A percentile compares a stretch with the other conserved stretches of the same genome.
Conservation (phyloP, 768 basidiomycete genomes). For the Tulasnella sp. region DNA sequence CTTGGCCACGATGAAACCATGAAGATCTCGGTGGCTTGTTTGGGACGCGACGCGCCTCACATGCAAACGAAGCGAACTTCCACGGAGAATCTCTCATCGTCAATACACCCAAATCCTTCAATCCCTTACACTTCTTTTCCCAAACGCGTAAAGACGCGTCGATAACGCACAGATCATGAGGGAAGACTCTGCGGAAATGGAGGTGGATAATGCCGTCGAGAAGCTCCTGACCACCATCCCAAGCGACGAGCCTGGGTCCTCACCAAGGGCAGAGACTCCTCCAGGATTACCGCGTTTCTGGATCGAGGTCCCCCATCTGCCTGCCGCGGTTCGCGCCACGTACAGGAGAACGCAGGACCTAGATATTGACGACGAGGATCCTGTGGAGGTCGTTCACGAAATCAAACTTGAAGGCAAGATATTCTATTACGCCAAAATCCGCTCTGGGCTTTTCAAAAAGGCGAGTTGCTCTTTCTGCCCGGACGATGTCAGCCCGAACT, state of each 20-base stretch:
- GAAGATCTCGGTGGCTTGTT: not conserved
- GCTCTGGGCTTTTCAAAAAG: conserved; percentile 18
- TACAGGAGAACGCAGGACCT: conserved; percentile 42
- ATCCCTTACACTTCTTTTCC: not conserved
- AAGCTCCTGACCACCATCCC: not conserved
- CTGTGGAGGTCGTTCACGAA: conserved; percentile 58
- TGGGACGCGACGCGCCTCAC: not conserved
- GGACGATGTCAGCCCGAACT: not conserved
- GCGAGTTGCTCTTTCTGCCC: not conserved
- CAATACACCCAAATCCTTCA: not conserved
- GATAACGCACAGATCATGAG: not conserved
- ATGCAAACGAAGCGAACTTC: not conserved
- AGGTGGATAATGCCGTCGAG: not conserved
- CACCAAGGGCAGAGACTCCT: not conserved
- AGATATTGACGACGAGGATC: conserved; percentile 34
- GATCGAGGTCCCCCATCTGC: conserved; percentile 41
- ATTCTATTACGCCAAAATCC: conserved; percentile 59
- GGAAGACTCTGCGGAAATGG: not conserved
- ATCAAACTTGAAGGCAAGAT: conserved; percentile 39
- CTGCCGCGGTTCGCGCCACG: conserved; percentile 39
- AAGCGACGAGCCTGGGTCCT: not conserved
- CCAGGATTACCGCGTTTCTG: conserved; percentile 34
- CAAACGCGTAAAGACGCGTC: not conserved
- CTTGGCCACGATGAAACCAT: not conserved
- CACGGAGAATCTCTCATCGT: not conserved